Conservation (phyloP, 495 filamentous ascomycete species). For the Lophium mytilinum region DNA sequence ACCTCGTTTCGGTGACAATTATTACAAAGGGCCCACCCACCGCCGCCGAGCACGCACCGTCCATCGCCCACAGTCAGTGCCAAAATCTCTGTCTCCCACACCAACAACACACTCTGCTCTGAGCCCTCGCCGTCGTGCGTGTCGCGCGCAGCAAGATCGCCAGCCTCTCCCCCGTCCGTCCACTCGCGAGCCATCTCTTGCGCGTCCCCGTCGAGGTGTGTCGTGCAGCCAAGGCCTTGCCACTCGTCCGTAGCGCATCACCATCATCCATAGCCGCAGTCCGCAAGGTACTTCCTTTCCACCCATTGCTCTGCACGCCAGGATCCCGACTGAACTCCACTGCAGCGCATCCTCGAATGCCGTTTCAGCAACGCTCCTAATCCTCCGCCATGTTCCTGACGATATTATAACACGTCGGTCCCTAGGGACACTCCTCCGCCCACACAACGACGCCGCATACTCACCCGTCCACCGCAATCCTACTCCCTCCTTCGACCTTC, state of each 20-base stretch:
- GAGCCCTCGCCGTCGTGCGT: background rate
- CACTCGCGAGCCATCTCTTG: background rate
- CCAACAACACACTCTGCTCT: background rate
- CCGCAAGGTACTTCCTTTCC: conserved; percentile 15
- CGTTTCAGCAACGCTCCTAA: conserved; percentile 20
- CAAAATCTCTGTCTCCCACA: background rate
- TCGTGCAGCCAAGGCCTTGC: conserved; percentile 2
- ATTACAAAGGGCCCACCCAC: background rate
- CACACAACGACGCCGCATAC: background rate
- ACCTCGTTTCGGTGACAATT: no score
- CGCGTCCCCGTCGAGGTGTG: background rate
- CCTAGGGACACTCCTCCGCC: conserved; percentile 28
- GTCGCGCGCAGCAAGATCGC: background rate
- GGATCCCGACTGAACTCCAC: conserved; percentile 8
- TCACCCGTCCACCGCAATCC: background rate
- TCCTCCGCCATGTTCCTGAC: conserved; percentile 25
- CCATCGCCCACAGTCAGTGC: background rate
- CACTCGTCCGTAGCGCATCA: conserved; percentile 20
- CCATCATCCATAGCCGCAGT: conserved; percentile 17
- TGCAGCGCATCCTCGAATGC: conserved; percentile 1
- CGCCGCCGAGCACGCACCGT: background rate
- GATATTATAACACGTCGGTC: conserved; percentile 30
- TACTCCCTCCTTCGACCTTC: background rate
- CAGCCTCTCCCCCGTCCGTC: background rate
- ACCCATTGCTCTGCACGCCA: background rate